A percentile compares a stretch with the other conserved stretches of the same genome.
These are phyloP conservation scores for Sclerotinia borealis DNA, from an alignment of 2,329 filamentous ascomycete species.

Conservation along the genomic window DNA sequence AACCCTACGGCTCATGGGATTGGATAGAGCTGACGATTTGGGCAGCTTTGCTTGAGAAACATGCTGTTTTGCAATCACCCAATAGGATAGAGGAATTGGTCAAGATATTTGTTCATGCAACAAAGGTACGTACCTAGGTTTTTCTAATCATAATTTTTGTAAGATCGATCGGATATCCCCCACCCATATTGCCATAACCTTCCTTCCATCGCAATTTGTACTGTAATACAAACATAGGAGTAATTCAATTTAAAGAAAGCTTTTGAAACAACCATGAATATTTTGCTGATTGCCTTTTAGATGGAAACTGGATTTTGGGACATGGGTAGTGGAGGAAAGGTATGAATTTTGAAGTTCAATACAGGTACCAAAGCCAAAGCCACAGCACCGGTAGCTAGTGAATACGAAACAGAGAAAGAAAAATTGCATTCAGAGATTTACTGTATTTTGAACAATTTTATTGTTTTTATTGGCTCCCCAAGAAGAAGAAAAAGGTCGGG, in stretches of 20 bases:
- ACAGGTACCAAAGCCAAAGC: background rate
- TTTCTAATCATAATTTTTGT: background rate
- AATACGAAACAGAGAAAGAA: background rate
- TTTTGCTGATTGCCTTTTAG: slow-evolving; percentile 34
- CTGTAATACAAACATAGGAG: background rate
- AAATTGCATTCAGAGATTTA: slow-evolving; percentile 6
- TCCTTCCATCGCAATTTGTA: background rate
- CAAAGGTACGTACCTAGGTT: slow-evolving; percentile 57
- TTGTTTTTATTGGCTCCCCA: background rate
- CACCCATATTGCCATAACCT: background rate
- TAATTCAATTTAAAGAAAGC: background rate
- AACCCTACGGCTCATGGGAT: background rate
- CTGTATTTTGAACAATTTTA: background rate
- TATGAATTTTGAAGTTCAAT: background rate
- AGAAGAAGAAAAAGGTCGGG: background rate
- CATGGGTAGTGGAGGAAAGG: slow-evolving; percentile 44
- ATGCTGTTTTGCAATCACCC: slow-evolving; percentile 67
- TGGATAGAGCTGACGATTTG: background rate
- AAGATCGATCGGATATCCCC: background rate
- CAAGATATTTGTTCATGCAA: slow-evolving; percentile 80
- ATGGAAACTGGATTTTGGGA: slow-evolving; percentile 73
- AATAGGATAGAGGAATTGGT: slow-evolving; percentile 74
- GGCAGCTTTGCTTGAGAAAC: slow-evolving; percentile 66
- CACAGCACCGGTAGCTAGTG: background rate
- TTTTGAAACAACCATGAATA: background rate